Conservation (phyloP, 129 eudicot genomes). For the Flaveria linearis region DNA sequence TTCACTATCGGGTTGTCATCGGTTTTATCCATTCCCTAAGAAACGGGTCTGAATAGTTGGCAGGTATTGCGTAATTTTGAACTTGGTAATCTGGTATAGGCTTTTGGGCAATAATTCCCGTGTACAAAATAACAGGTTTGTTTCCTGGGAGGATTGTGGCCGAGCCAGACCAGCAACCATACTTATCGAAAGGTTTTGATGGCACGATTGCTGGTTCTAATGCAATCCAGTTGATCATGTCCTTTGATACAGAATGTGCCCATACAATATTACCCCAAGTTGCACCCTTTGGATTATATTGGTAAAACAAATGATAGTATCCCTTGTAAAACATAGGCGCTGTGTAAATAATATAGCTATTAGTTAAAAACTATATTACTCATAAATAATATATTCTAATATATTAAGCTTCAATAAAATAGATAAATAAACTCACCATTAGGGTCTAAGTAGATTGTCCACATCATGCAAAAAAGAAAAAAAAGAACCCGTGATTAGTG, state of each 20-base stretch:
- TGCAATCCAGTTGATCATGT: slow-evolving; percentile 53
- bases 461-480: slow-evolving; percentile 3
- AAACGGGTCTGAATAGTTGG: slow-evolving; percentile 48
- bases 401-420: not conserved
- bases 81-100: slow-evolving; percentile 36
- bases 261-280: slow-evolving; percentile 48
- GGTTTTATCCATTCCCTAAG: slow-evolving; percentile 52
- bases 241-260: slow-evolving; percentile 62
- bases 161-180: slow-evolving; percentile 64
- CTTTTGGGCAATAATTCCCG: slow-evolving; percentile 32
- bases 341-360: not conserved
- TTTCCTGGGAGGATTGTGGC: slow-evolving; percentile 53
- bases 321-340: slow-evolving; percentile 8
- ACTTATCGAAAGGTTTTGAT: slow-evolving; percentile 40
- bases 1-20: no score
- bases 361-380: not conserved
- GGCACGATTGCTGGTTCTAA: slow-evolving; percentile 47
- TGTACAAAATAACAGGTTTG: slow-evolving; percentile 48
- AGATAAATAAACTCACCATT: not conserved
- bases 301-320: slow-evolving; percentile 9
- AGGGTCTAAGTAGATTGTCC: slow-evolving; percentile 1
- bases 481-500: not conserved
- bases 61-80: slow-evolving; percentile 54
- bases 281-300: slow-evolving; percentile 18
- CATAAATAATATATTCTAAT: not conserved